Evolutionary conservation across 2,329 filamentous ascomycete genomes (phyloP), one percentile per base, ranked within the genome.

Genomic region (Zalaria sp.): DNA sequence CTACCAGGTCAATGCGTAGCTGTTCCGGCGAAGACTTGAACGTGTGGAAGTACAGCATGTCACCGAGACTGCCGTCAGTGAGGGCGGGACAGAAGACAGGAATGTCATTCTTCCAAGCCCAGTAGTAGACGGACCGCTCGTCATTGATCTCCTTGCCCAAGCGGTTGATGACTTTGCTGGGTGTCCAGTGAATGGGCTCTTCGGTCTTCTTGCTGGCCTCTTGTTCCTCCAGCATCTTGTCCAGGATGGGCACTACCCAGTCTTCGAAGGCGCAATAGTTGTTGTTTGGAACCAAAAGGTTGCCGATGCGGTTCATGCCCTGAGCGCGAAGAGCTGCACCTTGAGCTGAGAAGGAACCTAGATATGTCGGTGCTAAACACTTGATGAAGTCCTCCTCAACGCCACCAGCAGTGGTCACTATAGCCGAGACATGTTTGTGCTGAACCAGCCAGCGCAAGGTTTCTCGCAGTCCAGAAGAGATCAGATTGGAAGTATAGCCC

Each of bases 361-460:
- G 78, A 62, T 95, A 98, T 0, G 91, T 98, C 40, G 86, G 81
- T 7, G 83, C 91, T 2, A 98, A 78, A 54, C 91, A 98, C 67
- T 98, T 98, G 72, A 98, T 98, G 44, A 98, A 79, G 62, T 98
- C 91, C 60, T 98, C 91, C 62, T 98, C 91, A 40, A 98, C 77
- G 39, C 91, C 91, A 36, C 91, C 91, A 0, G 91, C 91, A 0
- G 91, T 94, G 25, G 91, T 94, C 46, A 98, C 91, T 54, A 98
- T 85, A 50, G 82, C 83, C 1, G 86, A 91, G 48, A 98, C 79
- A 58, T 96, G 88, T 48, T 79, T 81, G 66, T 98, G 87, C 65
- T 96, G 76, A 36, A 93, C 88, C 1, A 98, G 76, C 67, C 87
- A 98, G 43, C 91, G 83, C 49, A 98, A 69, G 31, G 88, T 88